A percentile compares a stretch with the other conserved stretches of the same genome.
Conservation (phyloP, 225 moss, liverwort and hornwort genomes). For the Takakia lepidozioides region DNA sequence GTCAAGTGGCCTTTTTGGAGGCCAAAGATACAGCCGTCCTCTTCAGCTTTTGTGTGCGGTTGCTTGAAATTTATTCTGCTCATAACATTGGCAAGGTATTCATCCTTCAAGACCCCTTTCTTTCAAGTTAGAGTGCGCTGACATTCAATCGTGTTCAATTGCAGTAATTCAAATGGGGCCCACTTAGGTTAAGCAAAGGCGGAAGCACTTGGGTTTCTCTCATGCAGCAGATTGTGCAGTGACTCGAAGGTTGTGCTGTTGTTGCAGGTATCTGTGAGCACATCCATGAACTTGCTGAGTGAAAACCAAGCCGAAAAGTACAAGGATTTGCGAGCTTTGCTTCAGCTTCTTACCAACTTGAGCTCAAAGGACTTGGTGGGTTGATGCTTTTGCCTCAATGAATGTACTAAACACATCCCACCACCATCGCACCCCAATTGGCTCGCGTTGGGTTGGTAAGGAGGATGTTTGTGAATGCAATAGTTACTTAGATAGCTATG, state of each 20-base stretch:
- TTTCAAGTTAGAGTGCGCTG: no score
- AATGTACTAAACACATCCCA: no score
- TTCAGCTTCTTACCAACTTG: constrained; percentile 95
- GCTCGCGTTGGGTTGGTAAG: no score
- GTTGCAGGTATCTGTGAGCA: constrained; percentile 69
- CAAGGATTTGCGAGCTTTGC: constrained; percentile 90
- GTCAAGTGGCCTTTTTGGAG: constrained; percentile 98
- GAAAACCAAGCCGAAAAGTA: constrained; percentile 98
- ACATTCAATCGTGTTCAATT: no score
- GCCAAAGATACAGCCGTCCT: constrained; percentile 88
- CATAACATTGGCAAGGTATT: constrained; percentile 91
- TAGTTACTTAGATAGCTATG: constrained; percentile 4
- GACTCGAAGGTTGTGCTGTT: no score
- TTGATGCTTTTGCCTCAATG: no score
- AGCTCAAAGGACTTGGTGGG: constrained; percentile 96
- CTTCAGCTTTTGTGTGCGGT: constrained; percentile 92
- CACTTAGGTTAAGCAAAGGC: no score
- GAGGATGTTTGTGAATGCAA: constrained; percentile 15
- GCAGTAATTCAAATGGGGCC: no score
- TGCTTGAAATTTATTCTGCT: constrained; percentile 95
- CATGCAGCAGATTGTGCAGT: no score
- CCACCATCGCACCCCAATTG: no score
- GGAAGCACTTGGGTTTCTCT: no score
- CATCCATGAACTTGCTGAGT: constrained; percentile 71
- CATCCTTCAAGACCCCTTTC: not conserved